These are phyloP conservation scores for Tripidium arundinaceum DNA, from an alignment of 202 grass and related monocot genomes.

Conservation along the genomic window DNA sequence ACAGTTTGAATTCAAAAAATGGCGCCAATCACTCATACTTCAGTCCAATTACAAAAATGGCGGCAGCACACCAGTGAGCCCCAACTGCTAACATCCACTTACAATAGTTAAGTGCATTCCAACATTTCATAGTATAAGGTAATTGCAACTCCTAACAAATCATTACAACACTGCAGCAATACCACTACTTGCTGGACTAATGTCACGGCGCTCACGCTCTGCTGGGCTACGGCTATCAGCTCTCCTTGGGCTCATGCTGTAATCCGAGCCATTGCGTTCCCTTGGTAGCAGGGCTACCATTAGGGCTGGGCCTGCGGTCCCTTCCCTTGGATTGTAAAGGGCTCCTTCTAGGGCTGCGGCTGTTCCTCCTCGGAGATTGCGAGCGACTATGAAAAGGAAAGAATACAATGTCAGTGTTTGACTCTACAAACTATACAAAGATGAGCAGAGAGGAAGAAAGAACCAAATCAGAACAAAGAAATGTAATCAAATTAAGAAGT, in stretches of 20 bases:
- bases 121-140: too few relatives aligned
- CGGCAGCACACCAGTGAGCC: too few relatives aligned
- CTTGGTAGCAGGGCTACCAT: slow-evolving; percentile 61
- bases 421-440: neutral
- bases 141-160: too few relatives aligned
- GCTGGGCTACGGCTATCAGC: slow-evolving; percentile 43
- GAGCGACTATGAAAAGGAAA: slow-evolving; percentile 40
- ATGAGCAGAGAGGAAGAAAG: neutral
- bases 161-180: too few relatives aligned
- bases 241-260: slow-evolving; percentile 54
- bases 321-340: slow-evolving; percentile 39
- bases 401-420: slow-evolving; percentile 13
- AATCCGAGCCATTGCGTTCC: slow-evolving; percentile 35
- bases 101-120: too few relatives aligned
- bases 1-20: too few relatives aligned
- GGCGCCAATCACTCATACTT: too few relatives aligned
- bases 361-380: slow-evolving; percentile 57
- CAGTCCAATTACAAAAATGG: too few relatives aligned
- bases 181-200: slow-evolving; percentile 65
- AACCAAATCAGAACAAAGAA: neutral
- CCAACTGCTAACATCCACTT: too few relatives aligned
- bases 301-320: slow-evolving; percentile 42
- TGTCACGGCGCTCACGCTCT: neutral
- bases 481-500: neutral
- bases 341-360: slow-evolving; percentile 56